Evolutionary conservation across 78 protist genomes (phyloP).

Genomic region (Pigoraptor vietnamica): DNA sequence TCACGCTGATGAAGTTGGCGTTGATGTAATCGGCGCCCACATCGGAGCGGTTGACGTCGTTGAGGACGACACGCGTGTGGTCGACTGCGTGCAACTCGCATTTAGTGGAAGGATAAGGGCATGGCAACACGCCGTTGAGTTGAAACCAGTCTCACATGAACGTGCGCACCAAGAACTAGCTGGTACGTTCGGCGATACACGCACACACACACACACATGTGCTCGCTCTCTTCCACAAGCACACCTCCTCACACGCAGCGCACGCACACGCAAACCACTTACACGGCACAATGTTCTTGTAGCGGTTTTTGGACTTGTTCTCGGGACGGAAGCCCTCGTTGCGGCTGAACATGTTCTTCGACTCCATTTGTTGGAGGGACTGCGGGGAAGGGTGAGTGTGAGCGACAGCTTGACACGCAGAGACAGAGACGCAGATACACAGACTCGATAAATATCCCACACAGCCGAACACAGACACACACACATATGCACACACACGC

Average conservation of each 20-base stretch:
- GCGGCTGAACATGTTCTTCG: neutral
- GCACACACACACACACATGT: neutral
- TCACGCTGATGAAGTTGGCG: slow-evolving; percentile 3
- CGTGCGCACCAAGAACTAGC: too few relatives aligned
- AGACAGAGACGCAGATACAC: too few relatives aligned
- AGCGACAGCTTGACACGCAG: too few relatives aligned
- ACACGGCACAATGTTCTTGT: slow-evolving; percentile 17
- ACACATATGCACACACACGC: neutral
- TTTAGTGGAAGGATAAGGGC: too few relatives aligned
- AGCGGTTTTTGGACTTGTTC: slow-evolving; percentile 13
- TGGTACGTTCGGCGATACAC: too few relatives aligned
- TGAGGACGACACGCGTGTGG: neutral
- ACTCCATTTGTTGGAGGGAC: neutral
- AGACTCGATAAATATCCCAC: too few relatives aligned
- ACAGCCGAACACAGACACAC: neutral
- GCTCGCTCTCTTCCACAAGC: neutral
- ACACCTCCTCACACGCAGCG: neutral
- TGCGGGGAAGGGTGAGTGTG: too few relatives aligned
- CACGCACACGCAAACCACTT: neutral
- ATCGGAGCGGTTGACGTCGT: neutral
- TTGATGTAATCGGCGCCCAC: slow-evolving; percentile 22
- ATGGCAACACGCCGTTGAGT: too few relatives aligned
- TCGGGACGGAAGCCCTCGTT: neutral
- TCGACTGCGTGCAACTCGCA: neutral
- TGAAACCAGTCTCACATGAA: too few relatives aligned